Base-by-base conservation (phyloP, 306 rosid species). In the Senna tora region DNA sequence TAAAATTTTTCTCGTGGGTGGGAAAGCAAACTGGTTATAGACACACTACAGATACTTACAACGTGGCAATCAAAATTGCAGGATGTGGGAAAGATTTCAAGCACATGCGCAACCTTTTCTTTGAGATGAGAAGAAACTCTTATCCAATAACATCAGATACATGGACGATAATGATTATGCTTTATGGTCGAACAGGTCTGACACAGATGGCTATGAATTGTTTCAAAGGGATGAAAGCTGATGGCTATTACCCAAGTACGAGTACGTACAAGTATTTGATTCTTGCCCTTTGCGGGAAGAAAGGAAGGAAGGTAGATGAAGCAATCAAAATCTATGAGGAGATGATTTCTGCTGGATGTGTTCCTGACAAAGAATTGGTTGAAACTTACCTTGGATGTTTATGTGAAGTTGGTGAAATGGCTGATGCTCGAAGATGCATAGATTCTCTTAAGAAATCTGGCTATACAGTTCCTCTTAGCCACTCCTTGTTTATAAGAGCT, bases 121-220 rank as follows among this genome's bases (percentile, higher is more conserved):
- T 77, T 4, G 97, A 86, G 72, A 93, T 91, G 98, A 83, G 86
- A 83, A 84, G 98, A 86, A 91, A 87, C 67, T 74, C 63, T 46
- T 77, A 60, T 80, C 62, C 75, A 5, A 72, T 86, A 66, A 87
- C 92, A 17, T 65, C 97, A 41, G 92, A 93, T 68, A 91, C 98
- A 73, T 93, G 98, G 98, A 91, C 98, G 47, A 91, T 91, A 76
- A 86, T 91, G 92, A 87, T 93, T 46, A 80, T 89, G 94, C 92
- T 77, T 72, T 93, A 91, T 7, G 97, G 97, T 66, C 92, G 98
- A 33, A 84, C 83, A 17, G 98, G 98, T 55, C 77, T 93, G 57
- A 93, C 98, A 0, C 78, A 91, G 65, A 84, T 89, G 79, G 97
- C 97, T 58, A 58, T 84, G 73, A 82, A 83, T 36, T 77, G 84